Conservation (phyloP, 768 basidiomycete genomes). For the Astraeus odoratus region DNA sequence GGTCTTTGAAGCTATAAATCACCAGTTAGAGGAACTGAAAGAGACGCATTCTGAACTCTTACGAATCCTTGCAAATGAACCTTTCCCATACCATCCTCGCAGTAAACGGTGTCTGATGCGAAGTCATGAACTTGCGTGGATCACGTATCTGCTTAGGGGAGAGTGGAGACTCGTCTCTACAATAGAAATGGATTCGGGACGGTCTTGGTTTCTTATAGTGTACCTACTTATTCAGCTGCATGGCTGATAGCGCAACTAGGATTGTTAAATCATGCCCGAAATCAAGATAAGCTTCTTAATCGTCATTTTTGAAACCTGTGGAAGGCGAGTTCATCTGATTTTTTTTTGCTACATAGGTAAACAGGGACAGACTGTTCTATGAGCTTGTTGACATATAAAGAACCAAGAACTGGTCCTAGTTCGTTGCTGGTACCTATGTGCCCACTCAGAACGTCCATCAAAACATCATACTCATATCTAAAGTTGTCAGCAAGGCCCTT, state of each 20-base stretch:
- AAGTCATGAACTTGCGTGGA: constrained; percentile 32
- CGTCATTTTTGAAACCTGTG: constrained; percentile 31
- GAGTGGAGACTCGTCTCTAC: constrained; percentile 29
- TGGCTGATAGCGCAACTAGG: constrained; percentile 31
- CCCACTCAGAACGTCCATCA: constrained; percentile 32
- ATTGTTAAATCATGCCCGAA: constrained; percentile 38
- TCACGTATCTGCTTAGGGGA: constrained; percentile 18
- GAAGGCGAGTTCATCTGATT: too few relatives aligned
- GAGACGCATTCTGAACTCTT: constrained; percentile 1
- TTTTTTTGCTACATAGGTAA: too few relatives aligned
- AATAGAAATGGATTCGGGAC: neutral
- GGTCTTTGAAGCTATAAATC: constrained; percentile 23
- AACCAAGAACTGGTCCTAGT: constrained; percentile 32
- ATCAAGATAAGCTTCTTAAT: constrained; percentile 31
- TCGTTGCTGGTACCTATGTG: constrained; percentile 26
- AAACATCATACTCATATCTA: constrained; percentile 35
- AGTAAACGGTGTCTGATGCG: constrained; percentile 37
- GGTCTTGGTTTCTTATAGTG: constrained; percentile 18
- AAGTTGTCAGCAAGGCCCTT: neutral
- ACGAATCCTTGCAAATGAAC: constrained; percentile 32
- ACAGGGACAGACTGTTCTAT: constrained; percentile 31
- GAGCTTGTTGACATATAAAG: constrained; percentile 33
- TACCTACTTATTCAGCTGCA: constrained; percentile 30
- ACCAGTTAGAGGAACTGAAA: too few relatives aligned
- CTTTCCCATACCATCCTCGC: constrained; percentile 39